Base-by-base conservation (phyloP, 306 rosid species). In the Boehmeria nivea region DNA sequence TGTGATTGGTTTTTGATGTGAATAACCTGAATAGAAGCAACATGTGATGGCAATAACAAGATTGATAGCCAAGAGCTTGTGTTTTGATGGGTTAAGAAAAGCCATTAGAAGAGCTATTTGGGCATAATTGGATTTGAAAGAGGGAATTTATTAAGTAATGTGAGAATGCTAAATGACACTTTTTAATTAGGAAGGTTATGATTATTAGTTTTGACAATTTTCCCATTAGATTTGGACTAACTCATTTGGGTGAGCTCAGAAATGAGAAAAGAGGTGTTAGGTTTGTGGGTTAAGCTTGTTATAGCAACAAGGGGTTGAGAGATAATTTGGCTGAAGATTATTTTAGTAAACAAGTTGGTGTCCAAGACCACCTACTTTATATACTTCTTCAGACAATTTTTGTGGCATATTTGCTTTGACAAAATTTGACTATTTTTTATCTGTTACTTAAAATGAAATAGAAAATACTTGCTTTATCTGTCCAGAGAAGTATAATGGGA, bases 1-100 rank as follows among this genome's bases (percentile, higher is more conserved):
- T 31, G 9, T 31, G 9, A 31, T 0, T 31, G 36, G 36, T 31
- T 31, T 31, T 31, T 31, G 0, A 12, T 23, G 21, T 28, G 37
- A 13, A 15, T 53, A 40, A 81, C 88, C 86, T 76, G 81, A 57
- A 65, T 39, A 61, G 60, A 26, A 59, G 72, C 61, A 75, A 52
- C 65, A 56, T 27, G 55, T 43, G n/a, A 63, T 57, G 39, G 57
- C 20, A 66, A 34, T 49, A 59, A 59, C 12, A 2, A 67, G 63
- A 43, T 53, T 4, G 62, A 57, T 22, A 13, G 57, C 9, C 37
- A 47, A 45, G 63, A 65, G 18, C 17, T 54, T 79, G 58, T 39
- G 52, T 20, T 49, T 72, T 34, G 33, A 54, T 33, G 51, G 18
- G 59, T 4, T 14, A 31, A 55, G 17, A 25, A 50, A 48, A 47